These are phyloP conservation scores for Amylocarpus encephaloides DNA, from an alignment of 2,329 filamentous ascomycete species.

Conservation along the genomic window DNA sequence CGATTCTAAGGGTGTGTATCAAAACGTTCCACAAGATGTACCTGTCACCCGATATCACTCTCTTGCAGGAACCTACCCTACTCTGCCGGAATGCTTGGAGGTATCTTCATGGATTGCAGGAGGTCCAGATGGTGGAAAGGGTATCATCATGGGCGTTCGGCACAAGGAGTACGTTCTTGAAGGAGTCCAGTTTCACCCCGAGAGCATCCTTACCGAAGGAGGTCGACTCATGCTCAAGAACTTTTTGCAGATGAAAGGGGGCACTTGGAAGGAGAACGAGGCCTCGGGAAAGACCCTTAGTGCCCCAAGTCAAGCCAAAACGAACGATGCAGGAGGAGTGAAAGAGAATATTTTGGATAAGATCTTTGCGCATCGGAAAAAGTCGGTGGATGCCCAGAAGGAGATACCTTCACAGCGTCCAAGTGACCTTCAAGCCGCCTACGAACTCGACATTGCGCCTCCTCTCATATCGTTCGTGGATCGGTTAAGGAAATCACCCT, in stretches of 20 bases:
- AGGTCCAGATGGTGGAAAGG: conserved; percentile 67
- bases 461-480: conserved; percentile 75
- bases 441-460: conserved; percentile 77
- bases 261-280: conserved; percentile 83
- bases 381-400: conserved; percentile 73
- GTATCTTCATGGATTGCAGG: conserved; percentile 83
- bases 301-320: conserved; percentile 22
- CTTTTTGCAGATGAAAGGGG: conserved; percentile 80
- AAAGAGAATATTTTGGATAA: conserved; percentile 82
- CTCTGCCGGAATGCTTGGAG: conserved; percentile 78
- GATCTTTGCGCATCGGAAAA: conserved; percentile 79
- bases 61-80: conserved; percentile 82
- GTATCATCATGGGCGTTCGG: conserved; percentile 92
- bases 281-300: conserved; percentile 41
- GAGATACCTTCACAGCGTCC: conserved; percentile 76
- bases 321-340: conserved; percentile 24
- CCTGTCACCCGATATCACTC: conserved; percentile 96
- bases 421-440: conserved; percentile 78
- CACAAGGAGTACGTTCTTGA: conserved; percentile 91
- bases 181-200: conserved; percentile 95
- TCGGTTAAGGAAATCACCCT: conserved; percentile 73
- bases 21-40: conserved; percentile 69
- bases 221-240: conserved; percentile 88
- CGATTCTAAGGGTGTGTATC: conserved; percentile 87
- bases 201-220: conserved; percentile 89